Evolutionary conservation across 2,329 filamentous ascomycete species (phyloP).

Genomic region (Aureobasidium zeae): DNA sequence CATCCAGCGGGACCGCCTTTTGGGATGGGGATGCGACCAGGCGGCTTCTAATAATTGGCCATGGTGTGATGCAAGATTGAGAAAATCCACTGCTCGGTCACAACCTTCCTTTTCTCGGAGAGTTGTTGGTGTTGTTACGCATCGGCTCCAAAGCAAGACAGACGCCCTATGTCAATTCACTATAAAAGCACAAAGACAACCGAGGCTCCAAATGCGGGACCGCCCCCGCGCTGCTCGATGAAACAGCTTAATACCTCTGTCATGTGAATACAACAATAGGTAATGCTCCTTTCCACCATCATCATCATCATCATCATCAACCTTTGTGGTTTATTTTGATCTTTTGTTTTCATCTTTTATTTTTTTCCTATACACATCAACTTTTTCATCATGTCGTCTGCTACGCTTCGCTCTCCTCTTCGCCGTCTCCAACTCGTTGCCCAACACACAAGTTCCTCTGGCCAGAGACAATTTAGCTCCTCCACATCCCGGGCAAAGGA

Average conservation of each 20-base stretch:
- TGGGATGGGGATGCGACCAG: not conserved
- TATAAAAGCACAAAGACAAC: conserved; percentile 1
- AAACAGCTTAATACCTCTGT: conserved; percentile 6
- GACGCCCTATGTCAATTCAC: not conserved
- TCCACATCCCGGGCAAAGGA: conserved; percentile 48
- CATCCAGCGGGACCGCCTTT: too few species aligned
- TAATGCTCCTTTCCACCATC: conserved; percentile 6
- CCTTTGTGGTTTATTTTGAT: too few species aligned
- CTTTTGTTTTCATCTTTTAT: conserved; percentile 4
- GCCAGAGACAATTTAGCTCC: conserved; percentile 36
- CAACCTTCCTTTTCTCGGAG: not conserved
- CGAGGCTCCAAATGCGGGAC: conserved; percentile 1
- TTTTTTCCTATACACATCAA: not conserved
- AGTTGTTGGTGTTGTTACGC: not conserved
- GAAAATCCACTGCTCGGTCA: not conserved
- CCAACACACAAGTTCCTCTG: conserved; percentile 7
- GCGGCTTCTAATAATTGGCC: not conserved
- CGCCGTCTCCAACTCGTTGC: conserved; percentile 3
- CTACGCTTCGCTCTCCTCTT: conserved; percentile 5
- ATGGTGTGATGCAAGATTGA: not conserved
- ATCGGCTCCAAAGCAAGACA: conserved; percentile 2
- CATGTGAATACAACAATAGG: too few species aligned
- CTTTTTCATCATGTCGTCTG: not conserved
- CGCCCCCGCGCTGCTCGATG: conserved; percentile 2
- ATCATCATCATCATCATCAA: too few species aligned